Conservation (phyloP, 192 early-diverging fungal genomes). For the Pilobolus umbonatus region DNA sequence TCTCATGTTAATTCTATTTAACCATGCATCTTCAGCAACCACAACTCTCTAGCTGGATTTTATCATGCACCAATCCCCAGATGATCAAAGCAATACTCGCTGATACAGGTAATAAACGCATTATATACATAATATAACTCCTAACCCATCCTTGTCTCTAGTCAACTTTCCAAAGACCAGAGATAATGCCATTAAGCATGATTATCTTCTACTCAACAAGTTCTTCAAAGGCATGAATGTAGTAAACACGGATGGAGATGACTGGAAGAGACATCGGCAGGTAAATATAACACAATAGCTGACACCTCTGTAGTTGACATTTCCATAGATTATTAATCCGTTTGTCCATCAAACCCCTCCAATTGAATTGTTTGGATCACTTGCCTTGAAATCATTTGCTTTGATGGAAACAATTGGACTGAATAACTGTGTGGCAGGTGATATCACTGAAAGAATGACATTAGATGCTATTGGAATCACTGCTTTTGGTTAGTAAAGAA, state of each 20-base stretch:
- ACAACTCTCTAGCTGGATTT: neutral
- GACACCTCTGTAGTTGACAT: neutral
- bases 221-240: neutral
- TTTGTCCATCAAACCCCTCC: constrained; percentile 13
- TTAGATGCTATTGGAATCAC: constrained; percentile 55
- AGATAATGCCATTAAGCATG: neutral
- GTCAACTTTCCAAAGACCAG: neutral
- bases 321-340: neutral
- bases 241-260: constrained; percentile 5
- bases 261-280: constrained; percentile 25
- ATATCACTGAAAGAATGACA: constrained; percentile 29
- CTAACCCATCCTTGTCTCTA: neutral
- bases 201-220: neutral
- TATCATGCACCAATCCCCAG: neutral
- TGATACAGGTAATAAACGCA: neutral
- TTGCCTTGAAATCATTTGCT: constrained; percentile 1
- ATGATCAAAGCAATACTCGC: neutral
- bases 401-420: constrained; percentile 6
- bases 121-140: neutral
- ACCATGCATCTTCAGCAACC: neutral
- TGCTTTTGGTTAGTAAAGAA: constrained; percentile 28
- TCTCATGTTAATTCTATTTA: neutral
- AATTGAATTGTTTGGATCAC: constrained; percentile 3
- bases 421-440: neutral
- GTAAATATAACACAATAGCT: constrained; percentile 1